Evolutionary conservation across 116 monocot species (phyloP), one percentile per base, ranked within the genome.

Genomic region (Iris pallida): DNA sequence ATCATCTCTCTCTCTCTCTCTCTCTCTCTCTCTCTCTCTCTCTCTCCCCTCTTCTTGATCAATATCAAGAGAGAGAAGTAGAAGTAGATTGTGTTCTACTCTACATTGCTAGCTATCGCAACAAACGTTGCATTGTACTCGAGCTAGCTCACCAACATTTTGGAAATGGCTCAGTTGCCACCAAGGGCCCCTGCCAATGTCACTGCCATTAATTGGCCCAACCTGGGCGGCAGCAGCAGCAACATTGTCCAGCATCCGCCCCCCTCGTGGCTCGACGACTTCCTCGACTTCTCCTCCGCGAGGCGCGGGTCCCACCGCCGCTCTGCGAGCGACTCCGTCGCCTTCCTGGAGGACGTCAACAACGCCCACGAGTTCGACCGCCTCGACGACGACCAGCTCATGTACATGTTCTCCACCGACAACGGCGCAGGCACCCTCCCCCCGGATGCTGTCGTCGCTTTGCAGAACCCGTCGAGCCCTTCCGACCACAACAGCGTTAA

Each of bases 391-490:
- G 88, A 94, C 19, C 85, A 83, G 75, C 73, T 88, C 73, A 70
- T 86, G 83, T 90, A 78, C 49, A 81, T 94, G 88, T 85, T 94
- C 81, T 64, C 82, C 43, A 76, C 82, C 66, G 77, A 76, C 53
- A n/a, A n/a, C n/a, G n/a, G n/a, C n/a, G n/a, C n/a, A n/a, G n/a
- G n/a, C n/a, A n/a, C n/a, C n/a, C 68, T 47, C n/a, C 48, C 66
- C 16, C n/a, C 63, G 12, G 48, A 17, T 7, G 55, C 68, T 4
- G 52, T 53, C 30, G 18, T 55, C 0, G n/a, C 44, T 8, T 44
- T 65, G 20, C 57, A 16, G 18, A 70, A 76, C 8, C 57, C 67
- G 15, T 65, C 73, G 7, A 45, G 69, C 0, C 41, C 52, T 4
- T 59, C 75, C 13, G 75, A 84, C 19, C 62, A 72, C 63, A 75